Conservation (phyloP, 169 alveolate genomes). For the Cryptosporidium sp. region DNA sequence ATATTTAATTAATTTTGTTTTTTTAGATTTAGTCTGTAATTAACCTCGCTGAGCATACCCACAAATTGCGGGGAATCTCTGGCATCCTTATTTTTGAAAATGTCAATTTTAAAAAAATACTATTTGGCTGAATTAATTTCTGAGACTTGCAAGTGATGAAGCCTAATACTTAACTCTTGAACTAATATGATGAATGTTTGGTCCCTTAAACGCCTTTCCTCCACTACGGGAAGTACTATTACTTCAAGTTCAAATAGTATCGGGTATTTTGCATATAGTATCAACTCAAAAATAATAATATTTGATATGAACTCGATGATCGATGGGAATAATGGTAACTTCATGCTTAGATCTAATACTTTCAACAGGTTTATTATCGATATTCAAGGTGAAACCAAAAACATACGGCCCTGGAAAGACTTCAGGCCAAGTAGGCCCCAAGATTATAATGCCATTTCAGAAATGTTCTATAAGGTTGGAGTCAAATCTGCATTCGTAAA, state of each 20-base stretch:
- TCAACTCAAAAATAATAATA: conserved; percentile 29
- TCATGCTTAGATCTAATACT: conserved; percentile 49
- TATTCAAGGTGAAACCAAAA: conserved; percentile 11
- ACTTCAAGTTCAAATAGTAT: conserved; percentile 27
- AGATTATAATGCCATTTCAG: not conserved
- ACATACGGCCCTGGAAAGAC: conserved; percentile 17
- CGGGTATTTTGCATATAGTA: conserved; percentile 70
- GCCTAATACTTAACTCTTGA: not conserved
- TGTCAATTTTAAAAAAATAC: not conserved
- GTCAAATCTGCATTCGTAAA: conserved; percentile 32
- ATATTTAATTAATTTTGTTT: not conserved
- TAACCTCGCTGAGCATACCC: not conserved
- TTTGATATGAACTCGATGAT: conserved; percentile 59
- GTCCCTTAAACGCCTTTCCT: conserved; percentile 55
- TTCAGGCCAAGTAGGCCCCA: not conserved
- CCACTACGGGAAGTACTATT: conserved; percentile 13
- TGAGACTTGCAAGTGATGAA: not conserved
- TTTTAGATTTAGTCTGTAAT: not conserved
- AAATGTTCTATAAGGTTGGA: not conserved
- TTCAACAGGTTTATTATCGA: conserved; percentile 30
- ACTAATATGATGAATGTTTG: conserved; percentile 50
- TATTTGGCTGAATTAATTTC: not conserved
- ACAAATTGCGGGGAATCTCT: not conserved
- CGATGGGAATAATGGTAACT: conserved; percentile 64
- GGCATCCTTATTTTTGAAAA: not conserved